Evolutionary conservation across 2,329 filamentous ascomycete species (phyloP).

Genomic region (Aspergillus hiratsukae): DNA sequence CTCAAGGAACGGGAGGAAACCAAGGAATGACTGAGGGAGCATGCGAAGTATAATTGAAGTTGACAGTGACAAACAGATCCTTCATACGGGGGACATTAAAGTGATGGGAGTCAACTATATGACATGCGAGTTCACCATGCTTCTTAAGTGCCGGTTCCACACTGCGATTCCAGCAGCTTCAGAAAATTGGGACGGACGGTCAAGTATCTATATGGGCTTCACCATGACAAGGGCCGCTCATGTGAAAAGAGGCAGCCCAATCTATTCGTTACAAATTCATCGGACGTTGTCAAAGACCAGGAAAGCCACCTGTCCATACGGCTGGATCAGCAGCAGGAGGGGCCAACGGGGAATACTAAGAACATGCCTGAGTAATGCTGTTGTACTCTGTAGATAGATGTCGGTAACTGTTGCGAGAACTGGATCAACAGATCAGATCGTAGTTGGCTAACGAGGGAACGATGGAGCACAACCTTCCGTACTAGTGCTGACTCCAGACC

Average conservation of each 20-base stretch:
- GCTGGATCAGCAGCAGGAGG: background rate
- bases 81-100: background rate
- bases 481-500: conserved; percentile 1
- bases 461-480: conserved; percentile 1
- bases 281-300: conserved; percentile 1
- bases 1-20: background rate
- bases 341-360: too few relatives aligned
- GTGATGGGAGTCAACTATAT: background rate
- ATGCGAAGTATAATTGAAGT: background rate
- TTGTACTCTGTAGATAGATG: too few relatives aligned
- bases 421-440: conserved; percentile 8
- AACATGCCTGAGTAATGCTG: too few relatives aligned
- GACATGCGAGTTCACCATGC: background rate
- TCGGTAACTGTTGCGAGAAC: background rate
- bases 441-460: conserved; percentile 8
- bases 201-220: background rate
- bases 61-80: background rate
- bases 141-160: background rate
- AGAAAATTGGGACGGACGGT: background rate
- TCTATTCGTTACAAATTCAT: background rate
- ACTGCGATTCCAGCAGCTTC: background rate
- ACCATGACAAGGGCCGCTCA: background rate
- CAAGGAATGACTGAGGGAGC: background rate
- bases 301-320: background rate
- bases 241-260: background rate